Evolutionary conservation across 306 rosid species (phyloP).

Genomic region (Dalbergia cochinchinensis): DNA sequence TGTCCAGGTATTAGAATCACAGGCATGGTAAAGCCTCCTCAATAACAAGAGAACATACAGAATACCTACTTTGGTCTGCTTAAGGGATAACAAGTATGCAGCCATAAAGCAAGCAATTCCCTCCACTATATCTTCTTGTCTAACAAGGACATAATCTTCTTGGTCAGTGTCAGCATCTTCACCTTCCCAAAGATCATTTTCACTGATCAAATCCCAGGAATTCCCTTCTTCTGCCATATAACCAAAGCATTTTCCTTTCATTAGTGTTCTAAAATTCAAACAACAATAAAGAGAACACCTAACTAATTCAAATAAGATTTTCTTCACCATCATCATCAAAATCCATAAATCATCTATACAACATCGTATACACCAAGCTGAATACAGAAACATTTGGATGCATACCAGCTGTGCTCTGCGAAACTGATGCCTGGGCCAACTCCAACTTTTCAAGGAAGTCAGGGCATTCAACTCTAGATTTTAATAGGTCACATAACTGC

Average conservation of each 20-base stretch:
- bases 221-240: constrained; percentile 75
- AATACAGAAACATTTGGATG: constrained; percentile 32
- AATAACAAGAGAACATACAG: constrained; percentile 29
- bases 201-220: constrained; percentile 89
- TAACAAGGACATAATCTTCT: constrained; percentile 89
- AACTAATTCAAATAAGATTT: constrained; percentile 8
- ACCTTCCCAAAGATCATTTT: constrained; percentile 89
- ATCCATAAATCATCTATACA: background rate
- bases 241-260: constrained; percentile 29
- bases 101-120: constrained; percentile 99
- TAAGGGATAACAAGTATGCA: constrained; percentile 83
- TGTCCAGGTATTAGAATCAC: background rate
- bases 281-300: constrained; percentile 18
- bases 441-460: constrained; percentile 88
- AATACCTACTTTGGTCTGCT: constrained; percentile 82
- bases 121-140: constrained; percentile 94
- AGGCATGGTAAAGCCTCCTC: background rate
- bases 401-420: constrained; percentile 67
- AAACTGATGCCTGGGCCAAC: constrained; percentile 71
- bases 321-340: constrained; percentile 8
- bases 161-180: constrained; percentile 60
- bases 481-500: constrained; percentile 90
- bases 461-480: constrained; percentile 81
- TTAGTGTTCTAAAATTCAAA: constrained; percentile 23
- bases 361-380: constrained; percentile 2